Percentiles rank a stretch among this genome's conserved stretches.
Evolutionary conservation across 371 early-diverging fungal genomes (phyloP).

Genomic region (Mortierella sp.): DNA sequence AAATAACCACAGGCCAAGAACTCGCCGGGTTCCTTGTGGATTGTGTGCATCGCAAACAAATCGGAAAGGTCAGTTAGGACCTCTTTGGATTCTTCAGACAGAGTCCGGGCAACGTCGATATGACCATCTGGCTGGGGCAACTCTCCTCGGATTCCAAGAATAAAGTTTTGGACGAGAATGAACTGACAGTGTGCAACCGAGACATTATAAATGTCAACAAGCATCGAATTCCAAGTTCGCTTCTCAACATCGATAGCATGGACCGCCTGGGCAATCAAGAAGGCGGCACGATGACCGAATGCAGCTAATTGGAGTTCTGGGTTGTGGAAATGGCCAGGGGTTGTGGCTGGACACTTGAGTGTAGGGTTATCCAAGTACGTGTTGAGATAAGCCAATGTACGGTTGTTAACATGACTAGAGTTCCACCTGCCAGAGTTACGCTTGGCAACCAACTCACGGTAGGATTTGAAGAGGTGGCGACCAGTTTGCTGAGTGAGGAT

Average conservation of each 20-base stretch:
- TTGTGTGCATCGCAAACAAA: conserved; percentile 73
- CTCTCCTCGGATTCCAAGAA: conserved; percentile 64
- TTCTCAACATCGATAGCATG: conserved; percentile 72
- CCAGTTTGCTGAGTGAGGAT: conserved; percentile 84
- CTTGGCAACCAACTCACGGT: conserved; percentile 54
- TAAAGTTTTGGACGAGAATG: conserved; percentile 66
- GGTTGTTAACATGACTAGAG: conserved; percentile 57
- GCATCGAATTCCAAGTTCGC: conserved; percentile 77
- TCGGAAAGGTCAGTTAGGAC: conserved; percentile 67
- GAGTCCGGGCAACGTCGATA: no score
- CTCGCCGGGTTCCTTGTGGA: conserved; percentile 77
- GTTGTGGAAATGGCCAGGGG: conserved; percentile 64
- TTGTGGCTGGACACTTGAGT: conserved; percentile 60
- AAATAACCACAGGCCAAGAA: conserved; percentile 70
- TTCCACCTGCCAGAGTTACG: conserved; percentile 64
- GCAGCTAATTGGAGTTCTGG: conserved; percentile 72
- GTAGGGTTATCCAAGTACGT: conserved; percentile 63
- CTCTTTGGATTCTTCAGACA: conserved; percentile 62
- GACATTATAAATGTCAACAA: conserved; percentile 74
- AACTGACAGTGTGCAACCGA: conserved; percentile 75
- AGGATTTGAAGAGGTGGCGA: conserved; percentile 76
- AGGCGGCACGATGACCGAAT: conserved; percentile 78
- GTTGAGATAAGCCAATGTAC: conserved; percentile 66
- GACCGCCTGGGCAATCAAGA: conserved; percentile 65
- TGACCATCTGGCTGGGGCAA: conserved; percentile 54